A percentile compares a stretch with the other conserved stretches of the same genome.
Conservation (phyloP, 192 early-diverging fungal species). For the Coemansia sp. region DNA sequence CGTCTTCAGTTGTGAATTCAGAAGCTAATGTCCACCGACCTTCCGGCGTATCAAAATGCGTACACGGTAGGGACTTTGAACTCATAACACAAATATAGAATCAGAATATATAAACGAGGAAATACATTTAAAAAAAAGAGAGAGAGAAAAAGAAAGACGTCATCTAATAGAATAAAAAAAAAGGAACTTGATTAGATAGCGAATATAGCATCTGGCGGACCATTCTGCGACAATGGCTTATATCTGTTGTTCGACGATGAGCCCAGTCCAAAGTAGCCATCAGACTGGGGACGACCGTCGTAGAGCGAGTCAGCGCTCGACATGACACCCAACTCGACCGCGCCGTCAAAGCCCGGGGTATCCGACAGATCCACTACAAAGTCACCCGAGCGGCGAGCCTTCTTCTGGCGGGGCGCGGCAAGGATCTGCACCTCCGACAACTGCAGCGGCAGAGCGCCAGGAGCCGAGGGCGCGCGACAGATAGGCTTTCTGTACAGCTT, state of each 20-base stretch:
- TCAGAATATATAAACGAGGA: background rate
- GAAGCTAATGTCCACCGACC: constrained; percentile 47
- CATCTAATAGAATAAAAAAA: too few species aligned
- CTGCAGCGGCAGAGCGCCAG: constrained; percentile 26
- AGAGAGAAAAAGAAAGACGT: background rate
- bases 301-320: constrained; percentile 6
- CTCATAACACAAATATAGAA: background rate
- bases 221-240: constrained; percentile 21
- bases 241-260: constrained; percentile 17
- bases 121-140: background rate
- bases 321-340: constrained; percentile 18
- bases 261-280: constrained; percentile 27
- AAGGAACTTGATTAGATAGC: background rate
- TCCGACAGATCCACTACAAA: constrained; percentile 49
- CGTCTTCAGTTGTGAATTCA: constrained; percentile 49
- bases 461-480: constrained; percentile 51
- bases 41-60: constrained; percentile 52
- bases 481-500: constrained; percentile 65
- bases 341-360: constrained; percentile 16
- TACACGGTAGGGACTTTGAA: constrained; percentile 5
- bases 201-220: too few species aligned
- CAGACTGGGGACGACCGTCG: background rate
- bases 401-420: constrained; percentile 21
- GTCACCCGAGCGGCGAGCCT: background rate
- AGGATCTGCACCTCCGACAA: constrained; percentile 32